phyloP scores from a whole-genome alignment of 352 stramenopile genomes.

The Globisporangium paddicum region DNA sequence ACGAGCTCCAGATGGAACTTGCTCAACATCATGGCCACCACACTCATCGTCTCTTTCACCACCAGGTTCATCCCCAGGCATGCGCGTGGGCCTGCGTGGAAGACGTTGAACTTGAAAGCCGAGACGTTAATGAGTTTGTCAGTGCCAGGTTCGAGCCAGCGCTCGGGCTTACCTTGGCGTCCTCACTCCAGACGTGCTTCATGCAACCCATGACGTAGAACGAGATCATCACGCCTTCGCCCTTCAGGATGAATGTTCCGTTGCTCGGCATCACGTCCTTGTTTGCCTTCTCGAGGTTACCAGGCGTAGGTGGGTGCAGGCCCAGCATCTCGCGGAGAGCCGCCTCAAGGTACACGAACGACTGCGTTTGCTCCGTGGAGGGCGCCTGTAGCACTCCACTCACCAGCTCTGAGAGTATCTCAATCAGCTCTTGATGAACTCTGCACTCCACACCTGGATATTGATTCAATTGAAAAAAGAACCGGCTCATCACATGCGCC shows the following conservation, averaged over 20 bases:
- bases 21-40: constrained; percentile 21
- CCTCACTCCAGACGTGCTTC: constrained; percentile 49
- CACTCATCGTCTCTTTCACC: constrained; percentile 74
- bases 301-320: constrained; percentile 41
- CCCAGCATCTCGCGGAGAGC: constrained; percentile 52
- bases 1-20: constrained; percentile 27
- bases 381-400: not conserved
- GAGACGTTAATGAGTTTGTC: constrained; percentile 30
- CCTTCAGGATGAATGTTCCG: constrained; percentile 45
- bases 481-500: not conserved
- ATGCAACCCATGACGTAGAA: constrained; percentile 58
- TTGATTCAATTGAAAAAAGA: constrained; percentile 22
- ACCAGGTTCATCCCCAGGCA: constrained; percentile 76
- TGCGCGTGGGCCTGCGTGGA: constrained; percentile 60
- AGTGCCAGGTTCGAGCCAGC: constrained; percentile 46
- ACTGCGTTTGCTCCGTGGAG: constrained; percentile 19
- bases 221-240: constrained; percentile 26
- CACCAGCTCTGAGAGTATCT: constrained; percentile 6
- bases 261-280: constrained; percentile 57
- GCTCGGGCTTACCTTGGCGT: constrained; percentile 52
- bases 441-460: constrained; percentile 44
- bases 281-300: not conserved
- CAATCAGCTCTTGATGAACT: constrained; percentile 36
- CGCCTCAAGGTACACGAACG: constrained; percentile 2
- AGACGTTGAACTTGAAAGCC: constrained; percentile 61